Evolutionary conservation across 768 basidiomycete genomes (phyloP).

Genomic region (Cyathus striatus): DNA sequence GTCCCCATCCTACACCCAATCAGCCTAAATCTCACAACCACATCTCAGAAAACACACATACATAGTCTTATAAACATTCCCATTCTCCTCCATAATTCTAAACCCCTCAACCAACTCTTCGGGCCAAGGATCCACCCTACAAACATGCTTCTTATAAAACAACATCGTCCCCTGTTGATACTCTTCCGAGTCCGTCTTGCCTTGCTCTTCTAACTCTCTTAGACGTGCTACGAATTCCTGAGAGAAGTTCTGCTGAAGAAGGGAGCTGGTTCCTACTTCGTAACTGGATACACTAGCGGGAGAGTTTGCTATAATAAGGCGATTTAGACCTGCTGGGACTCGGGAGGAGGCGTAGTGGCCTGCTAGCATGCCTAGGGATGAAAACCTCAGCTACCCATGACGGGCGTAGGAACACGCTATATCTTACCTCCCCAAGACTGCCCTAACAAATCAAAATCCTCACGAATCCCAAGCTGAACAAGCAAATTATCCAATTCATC

Average conservation of each 20-base stretch:
- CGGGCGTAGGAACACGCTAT: neutral
- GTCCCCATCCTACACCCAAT: conserved; percentile 25
- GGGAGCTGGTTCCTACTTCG: no score
- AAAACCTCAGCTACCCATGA: neutral
- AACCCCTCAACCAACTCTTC: conserved; percentile 22
- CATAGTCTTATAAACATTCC: conserved; percentile 27
- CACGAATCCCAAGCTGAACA: neutral
- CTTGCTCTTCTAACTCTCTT: conserved; percentile 20
- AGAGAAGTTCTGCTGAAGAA: conserved; percentile 18
- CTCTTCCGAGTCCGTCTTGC: conserved; percentile 13
- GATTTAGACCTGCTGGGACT: conserved; percentile 12
- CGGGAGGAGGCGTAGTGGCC: conserved; percentile 12
- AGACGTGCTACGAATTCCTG: conserved; percentile 17
- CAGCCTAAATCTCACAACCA: neutral
- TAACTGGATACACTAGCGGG: no score
- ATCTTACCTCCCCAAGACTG: neutral
- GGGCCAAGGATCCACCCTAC: conserved; percentile 25
- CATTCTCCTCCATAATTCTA: conserved; percentile 16
- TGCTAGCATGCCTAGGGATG: neutral
- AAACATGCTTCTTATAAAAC: conserved; percentile 29
- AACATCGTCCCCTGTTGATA: conserved; percentile 22
- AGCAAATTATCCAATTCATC: neutral
- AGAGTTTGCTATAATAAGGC: conserved; percentile 24
- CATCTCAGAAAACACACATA: conserved; percentile 9
- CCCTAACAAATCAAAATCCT: neutral